These are phyloP conservation scores for Ilex asprella DNA, from an alignment of 257 asterid genomes.

Conservation along the genomic window DNA sequence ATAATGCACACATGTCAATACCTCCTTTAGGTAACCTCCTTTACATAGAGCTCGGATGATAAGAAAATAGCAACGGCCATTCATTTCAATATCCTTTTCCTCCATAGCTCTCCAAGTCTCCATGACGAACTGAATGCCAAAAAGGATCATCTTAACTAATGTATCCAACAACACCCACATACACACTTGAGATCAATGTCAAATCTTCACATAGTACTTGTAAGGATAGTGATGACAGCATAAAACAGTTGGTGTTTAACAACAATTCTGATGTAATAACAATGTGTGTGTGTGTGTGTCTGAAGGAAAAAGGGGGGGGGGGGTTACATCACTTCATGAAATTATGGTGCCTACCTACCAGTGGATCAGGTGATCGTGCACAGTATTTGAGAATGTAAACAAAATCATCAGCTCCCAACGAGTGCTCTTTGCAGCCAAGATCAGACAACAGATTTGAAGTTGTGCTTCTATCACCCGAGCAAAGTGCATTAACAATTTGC, in stretches of 20 bases:
- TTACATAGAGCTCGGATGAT: constrained; percentile 62
- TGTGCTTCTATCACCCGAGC: constrained; percentile 51
- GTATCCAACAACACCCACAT: neutral
- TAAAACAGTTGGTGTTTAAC: neutral
- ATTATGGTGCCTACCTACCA: constrained; percentile 33
- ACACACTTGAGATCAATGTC: neutral
- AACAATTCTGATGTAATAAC: neutral
- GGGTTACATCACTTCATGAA: constrained; percentile 7
- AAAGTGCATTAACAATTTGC: constrained; percentile 59
- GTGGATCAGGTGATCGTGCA: constrained; percentile 69
- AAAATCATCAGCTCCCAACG: constrained; percentile 45
- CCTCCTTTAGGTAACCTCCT: constrained; percentile 83
- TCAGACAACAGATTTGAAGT: constrained; percentile 62
- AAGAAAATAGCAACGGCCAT: constrained; percentile 42
- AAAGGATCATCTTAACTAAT: neutral
- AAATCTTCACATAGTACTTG: neutral
- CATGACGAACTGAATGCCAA: constrained; percentile 62
- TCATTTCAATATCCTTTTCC: constrained; percentile 49
- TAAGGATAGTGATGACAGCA: neutral
- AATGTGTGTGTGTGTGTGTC: too few species aligned
- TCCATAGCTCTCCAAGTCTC: constrained; percentile 67
- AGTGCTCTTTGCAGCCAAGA: constrained; percentile 29
- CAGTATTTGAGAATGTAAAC: constrained; percentile 54
- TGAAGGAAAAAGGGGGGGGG: constrained; percentile 3
- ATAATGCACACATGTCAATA: constrained; percentile 10